These are phyloP conservation scores for Colletotrichum sp. DNA, from an alignment of 2,329 filamentous ascomycete genomes.

Conservation along the genomic window DNA sequence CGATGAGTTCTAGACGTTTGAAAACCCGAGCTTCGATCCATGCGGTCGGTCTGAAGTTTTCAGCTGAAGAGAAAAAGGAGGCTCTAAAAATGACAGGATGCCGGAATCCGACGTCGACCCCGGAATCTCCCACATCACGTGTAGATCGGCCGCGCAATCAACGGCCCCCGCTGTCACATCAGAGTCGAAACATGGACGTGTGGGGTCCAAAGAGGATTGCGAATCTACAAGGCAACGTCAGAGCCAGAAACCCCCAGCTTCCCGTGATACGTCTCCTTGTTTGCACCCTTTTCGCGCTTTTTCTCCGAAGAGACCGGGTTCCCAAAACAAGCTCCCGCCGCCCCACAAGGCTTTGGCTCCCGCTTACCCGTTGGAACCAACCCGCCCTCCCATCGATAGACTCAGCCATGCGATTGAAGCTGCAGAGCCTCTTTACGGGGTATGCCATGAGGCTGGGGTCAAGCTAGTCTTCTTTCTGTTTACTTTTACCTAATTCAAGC, in stretches of 20 bases:
- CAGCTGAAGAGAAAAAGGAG: not conserved
- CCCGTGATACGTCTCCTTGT: not conserved
- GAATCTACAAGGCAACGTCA: constrained; percentile 1
- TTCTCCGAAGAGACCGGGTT: not conserved
- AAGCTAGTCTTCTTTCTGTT: not conserved
- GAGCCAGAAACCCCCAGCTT: constrained; percentile 6
- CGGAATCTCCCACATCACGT: constrained; percentile 7
- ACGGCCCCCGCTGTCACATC: not conserved
- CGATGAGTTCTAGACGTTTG: not conserved
- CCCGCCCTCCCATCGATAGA: not conserved
- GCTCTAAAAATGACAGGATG: not conserved
- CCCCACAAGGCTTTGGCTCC: not conserved
- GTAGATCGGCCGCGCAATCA: constrained; percentile 5
- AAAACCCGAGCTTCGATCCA: not conserved
- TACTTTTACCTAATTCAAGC: constrained; percentile 4
- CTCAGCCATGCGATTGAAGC: not conserved
- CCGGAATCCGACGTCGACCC: not conserved
- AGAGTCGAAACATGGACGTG: not conserved
- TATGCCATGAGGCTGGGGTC: not conserved
- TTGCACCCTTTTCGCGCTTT: not conserved
- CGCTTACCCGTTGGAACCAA: not conserved
- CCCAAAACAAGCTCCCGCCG: not conserved
- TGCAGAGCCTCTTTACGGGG: not conserved
- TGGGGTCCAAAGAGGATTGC: not conserved
- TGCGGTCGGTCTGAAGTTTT: not conserved